Base-by-base conservation (phyloP, 371 early-diverging fungal species). In the Amoeboaphelidium protococcarum region DNA sequence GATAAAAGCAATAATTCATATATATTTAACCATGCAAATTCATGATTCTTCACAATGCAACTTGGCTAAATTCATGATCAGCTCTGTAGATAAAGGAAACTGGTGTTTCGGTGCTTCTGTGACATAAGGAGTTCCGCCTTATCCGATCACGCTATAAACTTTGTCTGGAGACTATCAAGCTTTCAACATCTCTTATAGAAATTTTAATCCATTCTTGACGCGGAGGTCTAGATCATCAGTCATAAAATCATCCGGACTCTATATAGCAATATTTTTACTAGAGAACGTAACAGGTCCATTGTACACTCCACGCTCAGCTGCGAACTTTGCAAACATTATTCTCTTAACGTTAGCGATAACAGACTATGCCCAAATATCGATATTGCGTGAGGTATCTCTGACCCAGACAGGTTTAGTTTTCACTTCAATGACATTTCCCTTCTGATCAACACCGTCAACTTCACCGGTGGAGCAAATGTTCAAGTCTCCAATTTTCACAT, bases 371-470 rank as follows among this genome's bases (percentile, higher is more conserved):
- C 37, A 31, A 31, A 16, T 31, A 10, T 31, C 10, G 16, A 31
- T 6, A 31, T 31, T 16, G 10, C 73, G 66, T 60, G 69, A 74
- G 0, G 74, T 78, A 52, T 61, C 69, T 13, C 47, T 74, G 43
- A 16, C 37, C 37, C 37, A 31, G 16, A 16, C 37, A 73, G 78
- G 4, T 63, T 80, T 61, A 78, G 78, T 13, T 75, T 74, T 37
- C 76, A 80, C 57, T 75, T 76, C 19, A 80, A 80, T 46, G 68
- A 71, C 1, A 51, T 74, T 2, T 62, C 64, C 22, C 73, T 74
- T 40, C 74, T 76, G 2, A 78, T 80, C 65, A 78, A 78, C 52
- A 76, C 78, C 13, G 69, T 73, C 49, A 76, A 78, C 45, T 76
- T 80, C 65, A 62, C 68, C 27, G 77, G 74, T 74, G 74, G 77